phyloP scores from a whole-genome alignment of 345 rosid species.

The Citrus inodora region DNA sequence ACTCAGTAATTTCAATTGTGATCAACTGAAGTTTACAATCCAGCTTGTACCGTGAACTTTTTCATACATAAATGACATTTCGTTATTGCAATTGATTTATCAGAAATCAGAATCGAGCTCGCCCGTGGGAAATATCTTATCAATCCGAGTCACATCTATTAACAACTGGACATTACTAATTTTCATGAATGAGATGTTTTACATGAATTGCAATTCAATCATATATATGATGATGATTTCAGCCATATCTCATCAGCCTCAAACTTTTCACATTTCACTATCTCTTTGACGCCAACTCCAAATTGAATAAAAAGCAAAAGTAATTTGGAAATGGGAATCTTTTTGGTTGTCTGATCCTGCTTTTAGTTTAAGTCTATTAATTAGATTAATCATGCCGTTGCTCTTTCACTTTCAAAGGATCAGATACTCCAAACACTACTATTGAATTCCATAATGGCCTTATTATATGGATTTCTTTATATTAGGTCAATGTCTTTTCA shows the following conservation, averaged over 20 bases:
- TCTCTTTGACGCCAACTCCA: slow-evolving; percentile 5
- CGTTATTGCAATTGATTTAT: neutral
- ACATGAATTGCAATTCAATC: slow-evolving; percentile 1
- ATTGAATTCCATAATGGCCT: neutral
- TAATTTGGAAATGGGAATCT: slow-evolving; percentile 7
- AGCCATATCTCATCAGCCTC: slow-evolving; percentile 6
- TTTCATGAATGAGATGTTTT: slow-evolving; percentile 1
- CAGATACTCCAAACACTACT: neutral
- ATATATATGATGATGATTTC: neutral
- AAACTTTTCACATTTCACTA: slow-evolving; percentile 5
- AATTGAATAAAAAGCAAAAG: slow-evolving; percentile 5
- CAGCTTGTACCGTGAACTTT: neutral
- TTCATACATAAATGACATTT: neutral
- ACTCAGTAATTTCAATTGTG: neutral
- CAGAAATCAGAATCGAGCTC: neutral
- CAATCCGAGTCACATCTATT: slow-evolving; percentile 15
- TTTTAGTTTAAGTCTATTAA: slow-evolving; percentile 1
- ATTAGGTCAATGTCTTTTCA: slow-evolving; percentile 12
- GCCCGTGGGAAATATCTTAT: slow-evolving; percentile 12
- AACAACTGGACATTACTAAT: neutral
- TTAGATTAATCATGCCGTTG: neutral
- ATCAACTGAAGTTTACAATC: neutral
- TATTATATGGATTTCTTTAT: neutral
- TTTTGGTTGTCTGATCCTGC: neutral
- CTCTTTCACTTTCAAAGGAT: slow-evolving; percentile 5